Base-by-base conservation (phyloP, 176 grass and related monocot genomes). In the Eragrostis nindensis region DNA sequence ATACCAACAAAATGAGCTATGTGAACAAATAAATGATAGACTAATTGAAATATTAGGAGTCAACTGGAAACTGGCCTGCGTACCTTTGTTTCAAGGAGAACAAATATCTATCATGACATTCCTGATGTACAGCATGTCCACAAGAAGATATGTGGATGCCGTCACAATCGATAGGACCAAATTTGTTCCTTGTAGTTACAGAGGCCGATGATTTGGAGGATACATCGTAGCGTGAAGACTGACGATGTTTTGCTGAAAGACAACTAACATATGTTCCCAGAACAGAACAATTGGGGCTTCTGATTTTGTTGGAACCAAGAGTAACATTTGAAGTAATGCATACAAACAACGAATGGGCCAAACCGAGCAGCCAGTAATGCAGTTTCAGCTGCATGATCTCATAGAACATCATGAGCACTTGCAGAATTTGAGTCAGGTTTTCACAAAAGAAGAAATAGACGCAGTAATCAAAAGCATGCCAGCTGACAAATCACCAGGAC, bases 81-180 rank as follows among this genome's bases (percentile, higher is more conserved):
- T 88, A 99, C 97, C 97, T 89, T 92, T 99, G 93, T 87, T 99
- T 96, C 69, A 99, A 89, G 73, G 97, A 99, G 40, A 91, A 94
- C 12, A 96, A 77, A 86, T 99, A 99, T 69, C 97, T 77, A 63
- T 96, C 97, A 77, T 96, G 87, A 40, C 97, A 99, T 79, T 99
- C 97, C 59, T 96, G 97, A 87, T 99, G 97, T 54, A 99, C 97
- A 74, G 90, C 93, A 87, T 99, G 97, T 29, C 97, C 97, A 68
- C 97, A 99, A 60, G 97, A 93, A 47, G 93, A 96, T 72, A 99
- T 93, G 74, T 96, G 93, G 62, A 99, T 87, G 74, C 97, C 97
- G 84, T 99, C 91, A 90, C 97, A 96, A 85, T 94, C 87, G 43
- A 57, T 54, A 5, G 97, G 93, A 47, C 97, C 87, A 86, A 99